Percentiles rank a stretch among this genome's conserved stretches.
Conservation (phyloP, 371 early-diverging fungal species). For the Mortierella sp. region DNA sequence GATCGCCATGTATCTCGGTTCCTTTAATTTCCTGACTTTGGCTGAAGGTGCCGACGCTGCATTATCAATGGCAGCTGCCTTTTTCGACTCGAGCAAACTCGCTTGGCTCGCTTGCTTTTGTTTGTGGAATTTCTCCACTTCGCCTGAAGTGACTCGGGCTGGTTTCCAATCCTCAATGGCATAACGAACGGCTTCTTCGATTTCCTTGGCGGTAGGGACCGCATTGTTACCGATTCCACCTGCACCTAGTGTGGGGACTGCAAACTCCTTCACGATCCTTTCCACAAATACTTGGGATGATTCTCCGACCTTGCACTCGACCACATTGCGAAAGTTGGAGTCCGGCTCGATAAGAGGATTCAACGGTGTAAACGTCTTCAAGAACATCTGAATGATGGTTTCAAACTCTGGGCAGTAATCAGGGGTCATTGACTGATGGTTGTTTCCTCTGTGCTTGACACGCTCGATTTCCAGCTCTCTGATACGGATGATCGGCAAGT, state of each 20-base stretch:
- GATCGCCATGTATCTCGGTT: slow-evolving; percentile 57
- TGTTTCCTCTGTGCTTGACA: slow-evolving; percentile 72
- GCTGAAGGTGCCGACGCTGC: neutral
- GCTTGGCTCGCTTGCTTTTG: slow-evolving; percentile 8
- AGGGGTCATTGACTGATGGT: slow-evolving; percentile 81
- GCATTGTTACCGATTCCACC: slow-evolving; percentile 32
- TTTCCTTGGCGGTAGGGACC: slow-evolving; percentile 43
- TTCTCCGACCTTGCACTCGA: slow-evolving; percentile 61
- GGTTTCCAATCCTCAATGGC: slow-evolving; percentile 54
- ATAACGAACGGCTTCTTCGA: slow-evolving; percentile 53
- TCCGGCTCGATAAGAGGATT: slow-evolving; percentile 59
- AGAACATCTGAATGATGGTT: slow-evolving; percentile 64
- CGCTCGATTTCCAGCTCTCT: slow-evolving; percentile 59
- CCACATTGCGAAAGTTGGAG: slow-evolving; percentile 58
- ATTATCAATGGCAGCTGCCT: neutral
- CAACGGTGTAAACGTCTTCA: slow-evolving; percentile 60
- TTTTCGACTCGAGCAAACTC: neutral
- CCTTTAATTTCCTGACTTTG: slow-evolving; percentile 10
- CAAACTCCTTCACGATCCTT: slow-evolving; percentile 53
- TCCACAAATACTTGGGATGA: slow-evolving; percentile 56
- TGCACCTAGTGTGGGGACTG: slow-evolving; percentile 37
- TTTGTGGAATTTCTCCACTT: slow-evolving; percentile 36
- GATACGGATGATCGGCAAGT: slow-evolving; percentile 49
- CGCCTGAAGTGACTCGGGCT: slow-evolving; percentile 35
- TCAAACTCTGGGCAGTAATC: slow-evolving; percentile 60